phyloP scores from a whole-genome alignment of 257 asterid species.

The Plantago elongata region DNA sequence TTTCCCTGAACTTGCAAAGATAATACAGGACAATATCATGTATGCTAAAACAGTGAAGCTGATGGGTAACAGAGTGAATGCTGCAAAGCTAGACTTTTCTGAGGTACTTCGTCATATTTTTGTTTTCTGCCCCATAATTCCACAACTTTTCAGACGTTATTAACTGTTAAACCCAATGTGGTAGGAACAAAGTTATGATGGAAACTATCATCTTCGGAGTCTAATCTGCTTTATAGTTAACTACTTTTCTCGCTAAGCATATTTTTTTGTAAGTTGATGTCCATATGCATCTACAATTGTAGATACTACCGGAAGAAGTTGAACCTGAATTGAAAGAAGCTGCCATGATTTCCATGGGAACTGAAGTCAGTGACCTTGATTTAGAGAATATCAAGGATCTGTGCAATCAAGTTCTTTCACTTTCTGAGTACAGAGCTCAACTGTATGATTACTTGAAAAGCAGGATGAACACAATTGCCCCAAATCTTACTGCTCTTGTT shows the following conservation, averaged over 20 bases:
- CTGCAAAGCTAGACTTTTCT: conserved; percentile 52
- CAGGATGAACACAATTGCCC: conserved; percentile 63
- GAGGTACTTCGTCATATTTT: conserved; percentile 32
- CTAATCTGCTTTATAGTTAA: not conserved
- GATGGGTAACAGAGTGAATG: conserved; percentile 48
- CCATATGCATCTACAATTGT: not conserved
- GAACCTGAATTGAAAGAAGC: conserved; percentile 54
- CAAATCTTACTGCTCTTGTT: conserved; percentile 60
- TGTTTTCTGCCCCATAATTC: not conserved
- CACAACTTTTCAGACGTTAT: not conserved
- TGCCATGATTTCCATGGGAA: conserved; percentile 31
- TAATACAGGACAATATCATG: conserved; percentile 10
- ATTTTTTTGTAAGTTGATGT: not conserved
- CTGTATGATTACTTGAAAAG: conserved; percentile 22
- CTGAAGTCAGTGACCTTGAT: conserved; percentile 50
- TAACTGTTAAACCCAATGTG: too few relatives aligned
- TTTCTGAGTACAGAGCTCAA: conserved; percentile 14
- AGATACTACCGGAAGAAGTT: conserved; percentile 53
- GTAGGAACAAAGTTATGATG: too few relatives aligned
- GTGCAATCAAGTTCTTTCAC: conserved; percentile 34
- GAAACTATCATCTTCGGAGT: too few relatives aligned
- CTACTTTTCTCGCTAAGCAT: not conserved
- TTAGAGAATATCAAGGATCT: conserved; percentile 47
- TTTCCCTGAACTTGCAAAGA: conserved; percentile 15
- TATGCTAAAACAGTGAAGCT: conserved; percentile 11